These are phyloP conservation scores for Eucalyptus erythrocorys DNA, from an alignment of 345 rosid genomes.

Conservation along the genomic window DNA sequence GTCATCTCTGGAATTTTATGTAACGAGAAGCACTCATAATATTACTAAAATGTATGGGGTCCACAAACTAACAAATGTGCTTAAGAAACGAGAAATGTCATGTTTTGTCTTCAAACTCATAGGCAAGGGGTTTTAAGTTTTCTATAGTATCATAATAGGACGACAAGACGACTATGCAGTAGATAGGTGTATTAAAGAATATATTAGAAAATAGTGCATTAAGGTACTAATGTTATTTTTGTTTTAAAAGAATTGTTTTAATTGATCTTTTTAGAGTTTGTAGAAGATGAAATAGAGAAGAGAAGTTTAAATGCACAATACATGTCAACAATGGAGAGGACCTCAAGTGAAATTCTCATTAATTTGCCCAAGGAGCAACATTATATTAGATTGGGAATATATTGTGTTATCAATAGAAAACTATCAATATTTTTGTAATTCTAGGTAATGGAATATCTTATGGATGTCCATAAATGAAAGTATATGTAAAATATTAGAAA, in stretches of 20 bases:
- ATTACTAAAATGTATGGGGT: fast-evolving
- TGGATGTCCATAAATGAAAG: not conserved
- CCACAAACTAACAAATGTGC: not conserved
- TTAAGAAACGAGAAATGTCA: fast-evolving
- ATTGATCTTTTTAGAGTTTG: no score
- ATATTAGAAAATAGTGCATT: fast-evolving
- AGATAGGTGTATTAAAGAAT: fast-evolving
- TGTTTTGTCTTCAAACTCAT: not conserved
- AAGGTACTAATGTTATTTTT: no score
- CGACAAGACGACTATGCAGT: fast-evolving
- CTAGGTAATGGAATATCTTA: no score
- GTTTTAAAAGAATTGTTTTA: not conserved
- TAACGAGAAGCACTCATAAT: not conserved
- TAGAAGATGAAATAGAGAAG: not conserved
- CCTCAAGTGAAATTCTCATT: fast-evolving
- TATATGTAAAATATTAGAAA: not conserved
- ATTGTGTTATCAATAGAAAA: fast-evolving
- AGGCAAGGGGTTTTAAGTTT: fast-evolving
- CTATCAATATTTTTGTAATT: not conserved
- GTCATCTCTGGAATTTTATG: not conserved
- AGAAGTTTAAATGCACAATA: fast-evolving
- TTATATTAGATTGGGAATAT: fast-evolving
- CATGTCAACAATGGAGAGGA: not conserved
- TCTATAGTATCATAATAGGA: fast-evolving
- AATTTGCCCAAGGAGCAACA: not conserved